Conservation (phyloP, 331 rosid genomes). For the Dryas integrifolia region DNA sequence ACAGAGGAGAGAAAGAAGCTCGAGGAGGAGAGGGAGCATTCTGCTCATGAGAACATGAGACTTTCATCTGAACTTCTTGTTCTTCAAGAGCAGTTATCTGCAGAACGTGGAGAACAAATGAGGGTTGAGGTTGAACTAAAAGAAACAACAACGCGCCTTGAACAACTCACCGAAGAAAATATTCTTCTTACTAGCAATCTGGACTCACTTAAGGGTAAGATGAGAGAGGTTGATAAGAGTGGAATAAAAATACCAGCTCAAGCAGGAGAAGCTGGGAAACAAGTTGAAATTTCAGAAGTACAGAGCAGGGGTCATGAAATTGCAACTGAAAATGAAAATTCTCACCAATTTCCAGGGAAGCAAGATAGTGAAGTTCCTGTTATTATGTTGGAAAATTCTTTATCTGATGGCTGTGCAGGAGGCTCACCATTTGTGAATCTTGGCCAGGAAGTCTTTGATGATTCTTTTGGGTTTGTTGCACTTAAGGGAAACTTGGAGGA, state of each 20-base stretch:
- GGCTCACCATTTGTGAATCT: conserved; percentile 26
- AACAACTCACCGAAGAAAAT: conserved; percentile 64
- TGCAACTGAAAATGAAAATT: conserved; percentile 35
- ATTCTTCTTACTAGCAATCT: conserved; percentile 50
- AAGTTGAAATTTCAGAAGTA: conserved; percentile 32
- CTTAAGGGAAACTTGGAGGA: conserved; percentile 48
- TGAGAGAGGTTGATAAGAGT: conserved; percentile 40
- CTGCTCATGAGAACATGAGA: conserved; percentile 50
- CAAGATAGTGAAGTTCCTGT: conserved; percentile 26
- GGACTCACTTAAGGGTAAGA: conserved; percentile 48
- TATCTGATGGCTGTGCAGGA: conserved; percentile 31
- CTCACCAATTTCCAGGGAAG: conserved; percentile 29
- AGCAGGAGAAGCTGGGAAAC: conserved; percentile 38
- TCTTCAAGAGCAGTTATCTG: conserved; percentile 49
- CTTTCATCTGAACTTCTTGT: conserved; percentile 48
- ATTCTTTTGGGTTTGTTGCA: conserved; percentile 48
- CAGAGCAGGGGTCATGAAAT: conserved; percentile 33
- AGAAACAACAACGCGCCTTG: conserved; percentile 46
- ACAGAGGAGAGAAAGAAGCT: conserved; percentile 48
- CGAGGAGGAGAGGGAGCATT: conserved; percentile 50
- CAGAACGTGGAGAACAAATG: conserved; percentile 46
- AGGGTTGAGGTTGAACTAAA: conserved; percentile 52
- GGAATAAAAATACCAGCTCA: conserved; percentile 32
- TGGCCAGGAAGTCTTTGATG: conserved; percentile 48
- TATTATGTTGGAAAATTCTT: conserved; percentile 15